Evolutionary conservation across 371 early-diverging fungal species (phyloP).

Genomic region (Mortierella sp.): DNA sequence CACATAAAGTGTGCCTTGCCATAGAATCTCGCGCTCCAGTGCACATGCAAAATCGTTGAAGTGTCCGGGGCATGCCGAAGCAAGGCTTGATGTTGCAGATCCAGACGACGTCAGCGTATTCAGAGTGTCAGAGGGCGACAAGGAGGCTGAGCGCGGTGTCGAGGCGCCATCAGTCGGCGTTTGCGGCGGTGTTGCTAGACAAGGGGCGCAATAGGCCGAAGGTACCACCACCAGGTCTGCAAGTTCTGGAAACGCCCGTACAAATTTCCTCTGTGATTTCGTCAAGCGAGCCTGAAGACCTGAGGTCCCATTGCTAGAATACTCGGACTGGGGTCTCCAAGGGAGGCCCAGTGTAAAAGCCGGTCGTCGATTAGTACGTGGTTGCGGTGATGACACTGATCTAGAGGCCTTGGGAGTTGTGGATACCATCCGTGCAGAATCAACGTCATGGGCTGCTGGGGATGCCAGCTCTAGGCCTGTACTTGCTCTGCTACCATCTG

Average conservation of each 20-base stretch:
- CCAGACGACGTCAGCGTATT: conserved; percentile 16
- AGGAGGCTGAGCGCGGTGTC: neutral
- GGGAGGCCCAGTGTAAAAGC: conserved; percentile 28
- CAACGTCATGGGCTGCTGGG: conserved; percentile 1
- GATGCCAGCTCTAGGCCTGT: conserved; percentile 6
- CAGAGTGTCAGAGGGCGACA: conserved; percentile 22
- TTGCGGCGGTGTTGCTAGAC: conserved; percentile 33
- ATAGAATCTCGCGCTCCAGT: conserved; percentile 64
- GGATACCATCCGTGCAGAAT: neutral
- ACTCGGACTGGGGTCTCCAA: conserved; percentile 43
- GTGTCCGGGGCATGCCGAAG: conserved; percentile 20
- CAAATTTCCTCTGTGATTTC: conserved; percentile 28
- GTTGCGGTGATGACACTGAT: neutral
- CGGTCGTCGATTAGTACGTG: conserved; percentile 8
- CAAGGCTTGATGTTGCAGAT: conserved; percentile 3
- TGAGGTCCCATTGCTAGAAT: conserved; percentile 11
- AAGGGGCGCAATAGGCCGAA: conserved; percentile 29
- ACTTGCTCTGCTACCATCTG: conserved; percentile 14
- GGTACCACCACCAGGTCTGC: conserved; percentile 35
- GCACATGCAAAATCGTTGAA: conserved; percentile 59
- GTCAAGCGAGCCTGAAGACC: conserved; percentile 14
- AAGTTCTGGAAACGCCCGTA: conserved; percentile 37
- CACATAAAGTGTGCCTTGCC: conserved; percentile 66
- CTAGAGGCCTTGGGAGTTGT: neutral
- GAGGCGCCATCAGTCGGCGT: conserved; percentile 10